Evolutionary conservation across 2,329 filamentous ascomycete species (phyloP).

Genomic region (Trichocomaceae sp.): DNA sequence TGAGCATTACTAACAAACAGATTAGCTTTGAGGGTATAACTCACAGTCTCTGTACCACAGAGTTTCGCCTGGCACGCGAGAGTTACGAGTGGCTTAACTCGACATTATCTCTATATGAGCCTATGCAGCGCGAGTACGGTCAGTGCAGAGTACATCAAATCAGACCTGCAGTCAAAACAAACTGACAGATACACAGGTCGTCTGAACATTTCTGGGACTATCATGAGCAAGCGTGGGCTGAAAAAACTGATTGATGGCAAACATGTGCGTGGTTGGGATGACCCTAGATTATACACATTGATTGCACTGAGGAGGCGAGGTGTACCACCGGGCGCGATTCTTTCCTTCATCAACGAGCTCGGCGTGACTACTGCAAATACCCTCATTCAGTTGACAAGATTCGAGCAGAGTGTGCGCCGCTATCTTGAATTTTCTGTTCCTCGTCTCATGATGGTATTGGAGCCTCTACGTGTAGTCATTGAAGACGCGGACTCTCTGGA

Average conservation of each 20-base stretch:
- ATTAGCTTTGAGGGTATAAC: constrained; percentile 86
- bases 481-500: constrained; percentile 61
- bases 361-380: constrained; percentile 79
- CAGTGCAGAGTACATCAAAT: neutral
- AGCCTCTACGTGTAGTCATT: constrained; percentile 75
- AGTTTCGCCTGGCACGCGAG: constrained; percentile 76
- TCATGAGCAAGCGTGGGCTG: constrained; percentile 80
- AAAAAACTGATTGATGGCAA: constrained; percentile 69
- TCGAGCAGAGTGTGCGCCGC: constrained; percentile 76
- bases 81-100: constrained; percentile 75
- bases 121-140: constrained; percentile 88
- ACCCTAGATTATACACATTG: constrained; percentile 81
- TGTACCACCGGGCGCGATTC: constrained; percentile 78
- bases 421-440: constrained; percentile 87
- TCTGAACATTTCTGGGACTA: constrained; percentile 73
- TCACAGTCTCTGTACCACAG: constrained; percentile 86
- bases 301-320: constrained; percentile 77
- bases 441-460: constrained; percentile 79
- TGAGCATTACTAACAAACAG: constrained; percentile 56
- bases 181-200: constrained; percentile 31
- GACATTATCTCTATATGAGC: constrained; percentile 56
- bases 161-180: neutral
- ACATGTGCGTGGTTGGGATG: constrained; percentile 80
- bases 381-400: constrained; percentile 69
- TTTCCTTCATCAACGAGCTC: constrained; percentile 85